phyloP scores from a whole-genome alignment of 495 filamentous ascomycete species.

The Letharia columbiana region DNA sequence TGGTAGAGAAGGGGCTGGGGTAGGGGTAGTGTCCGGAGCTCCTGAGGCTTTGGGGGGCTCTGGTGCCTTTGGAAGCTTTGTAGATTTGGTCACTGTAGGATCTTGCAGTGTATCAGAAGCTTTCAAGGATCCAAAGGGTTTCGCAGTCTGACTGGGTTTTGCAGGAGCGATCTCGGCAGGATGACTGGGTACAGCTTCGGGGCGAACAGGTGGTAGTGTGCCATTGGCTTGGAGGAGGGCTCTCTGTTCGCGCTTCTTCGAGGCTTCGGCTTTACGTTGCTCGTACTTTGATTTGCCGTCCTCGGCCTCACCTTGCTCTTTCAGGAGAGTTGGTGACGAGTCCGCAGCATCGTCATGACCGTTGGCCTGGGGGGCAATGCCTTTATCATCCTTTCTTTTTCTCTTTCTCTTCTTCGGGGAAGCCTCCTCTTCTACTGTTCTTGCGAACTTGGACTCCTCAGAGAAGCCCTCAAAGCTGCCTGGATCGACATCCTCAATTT shows the following conservation, averaged over 20 bases:
- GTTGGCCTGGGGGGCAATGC: constrained; percentile 4
- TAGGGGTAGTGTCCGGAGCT: constrained; percentile 19
- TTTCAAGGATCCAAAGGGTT: constrained; percentile 4
- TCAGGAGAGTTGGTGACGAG: background rate
- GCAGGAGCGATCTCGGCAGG: background rate
- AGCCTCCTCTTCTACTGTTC: constrained; percentile 13
- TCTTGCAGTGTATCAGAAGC: background rate
- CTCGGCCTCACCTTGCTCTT: background rate
- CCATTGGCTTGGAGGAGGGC: constrained; percentile 16
- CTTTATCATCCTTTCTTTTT: constrained; percentile 28
- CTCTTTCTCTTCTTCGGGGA: constrained; percentile 27
- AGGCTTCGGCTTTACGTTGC: constrained; percentile 17
- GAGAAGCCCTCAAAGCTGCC: constrained; percentile 8
- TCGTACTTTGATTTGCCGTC: constrained; percentile 16
- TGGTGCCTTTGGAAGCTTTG: background rate
- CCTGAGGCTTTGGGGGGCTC: background rate
- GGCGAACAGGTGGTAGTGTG: constrained; percentile 10
- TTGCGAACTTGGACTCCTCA: background rate
- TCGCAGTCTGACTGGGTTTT: background rate
- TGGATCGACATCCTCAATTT: background rate
- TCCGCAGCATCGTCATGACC: background rate
- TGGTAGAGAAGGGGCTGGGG: constrained; percentile 28
- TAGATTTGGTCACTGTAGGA: background rate
- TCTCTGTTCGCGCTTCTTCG: constrained; percentile 15
- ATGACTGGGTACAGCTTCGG: constrained; percentile 1